These are phyloP conservation scores for Coriolopsis trogii DNA, from an alignment of 1,284 basidiomycete species.

Conservation along the genomic window DNA sequence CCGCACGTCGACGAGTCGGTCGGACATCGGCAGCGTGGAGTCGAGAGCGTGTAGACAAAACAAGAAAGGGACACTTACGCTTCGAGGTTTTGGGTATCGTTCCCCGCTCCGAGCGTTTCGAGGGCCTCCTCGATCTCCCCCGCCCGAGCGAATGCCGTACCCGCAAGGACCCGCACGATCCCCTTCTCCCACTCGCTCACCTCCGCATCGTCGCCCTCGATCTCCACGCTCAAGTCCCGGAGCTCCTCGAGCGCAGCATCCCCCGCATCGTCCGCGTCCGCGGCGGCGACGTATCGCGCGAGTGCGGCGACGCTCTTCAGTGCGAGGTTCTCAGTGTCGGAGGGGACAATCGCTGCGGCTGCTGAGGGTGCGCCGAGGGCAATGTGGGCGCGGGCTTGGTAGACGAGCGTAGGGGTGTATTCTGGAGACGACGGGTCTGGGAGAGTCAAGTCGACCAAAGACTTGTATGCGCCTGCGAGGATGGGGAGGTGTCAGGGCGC, in stretches of 20 bases:
- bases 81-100: constrained; percentile 79
- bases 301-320: constrained; percentile 75
- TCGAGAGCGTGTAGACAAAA: too few relatives aligned
- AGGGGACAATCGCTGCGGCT: constrained; percentile 57
- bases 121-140: constrained; percentile 91
- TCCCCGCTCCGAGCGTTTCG: constrained; percentile 77
- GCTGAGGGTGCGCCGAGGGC: constrained; percentile 68
- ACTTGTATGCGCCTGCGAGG: constrained; percentile 63
- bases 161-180: constrained; percentile 77
- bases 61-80: constrained; percentile 59
- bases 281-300: constrained; percentile 65
- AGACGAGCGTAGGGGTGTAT: constrained; percentile 68
- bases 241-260: constrained; percentile 78
- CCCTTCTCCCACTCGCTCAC: constrained; percentile 66
- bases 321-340: constrained; percentile 64
- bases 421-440: constrained; percentile 68
- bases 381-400: constrained; percentile 84
- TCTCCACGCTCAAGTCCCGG: constrained; percentile 84
- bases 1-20: too few relatives aligned
- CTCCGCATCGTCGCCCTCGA: constrained; percentile 77
- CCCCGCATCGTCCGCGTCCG: constrained; percentile 36
- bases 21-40: too few relatives aligned
- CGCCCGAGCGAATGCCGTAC: constrained; percentile 81
- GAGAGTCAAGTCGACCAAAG: constrained; percentile 52
- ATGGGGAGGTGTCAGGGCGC: constrained; percentile 9